phyloP scores from a whole-genome alignment of 441 rosid species.

The Erysimum cheiri region DNA sequence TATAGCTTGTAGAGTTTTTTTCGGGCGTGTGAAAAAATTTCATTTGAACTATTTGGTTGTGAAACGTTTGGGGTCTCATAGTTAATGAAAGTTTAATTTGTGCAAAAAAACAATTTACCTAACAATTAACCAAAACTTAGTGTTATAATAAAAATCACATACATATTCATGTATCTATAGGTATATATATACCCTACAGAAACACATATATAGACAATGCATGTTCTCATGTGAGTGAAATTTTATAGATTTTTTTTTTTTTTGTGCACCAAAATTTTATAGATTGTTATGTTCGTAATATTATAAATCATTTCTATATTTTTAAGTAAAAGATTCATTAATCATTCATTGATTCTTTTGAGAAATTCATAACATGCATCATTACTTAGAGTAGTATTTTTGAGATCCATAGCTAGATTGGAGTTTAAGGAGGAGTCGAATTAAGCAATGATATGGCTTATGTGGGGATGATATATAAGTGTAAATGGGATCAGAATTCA shows the following conservation, averaged over 20 bases:
- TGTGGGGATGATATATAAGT: background rate
- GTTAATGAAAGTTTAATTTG: background rate
- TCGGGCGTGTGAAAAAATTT: constrained; percentile 2
- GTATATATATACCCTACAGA: background rate
- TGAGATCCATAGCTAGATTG: background rate
- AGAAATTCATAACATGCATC: background rate
- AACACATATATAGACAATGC: constrained; percentile 1
- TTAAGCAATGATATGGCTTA: constrained; percentile 13
- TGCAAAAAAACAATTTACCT: background rate
- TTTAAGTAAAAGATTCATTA: too few relatives aligned
- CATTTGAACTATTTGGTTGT: background rate
- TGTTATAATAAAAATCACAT: background rate
- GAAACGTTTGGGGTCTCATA: background rate
- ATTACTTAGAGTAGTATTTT: background rate
- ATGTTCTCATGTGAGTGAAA: background rate
- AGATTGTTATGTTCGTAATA: background rate
- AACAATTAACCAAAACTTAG: background rate
- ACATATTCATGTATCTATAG: background rate
- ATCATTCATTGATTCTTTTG: background rate
- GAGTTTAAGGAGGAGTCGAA: background rate
- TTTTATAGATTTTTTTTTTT: background rate
- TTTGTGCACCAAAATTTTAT: background rate
- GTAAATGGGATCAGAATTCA: background rate
- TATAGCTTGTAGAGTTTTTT: background rate
- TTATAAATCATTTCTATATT: background rate